phyloP scores from a whole-genome alignment of 225 moss, liverwort and hornwort species.

The Takakia lepidozioides region DNA sequence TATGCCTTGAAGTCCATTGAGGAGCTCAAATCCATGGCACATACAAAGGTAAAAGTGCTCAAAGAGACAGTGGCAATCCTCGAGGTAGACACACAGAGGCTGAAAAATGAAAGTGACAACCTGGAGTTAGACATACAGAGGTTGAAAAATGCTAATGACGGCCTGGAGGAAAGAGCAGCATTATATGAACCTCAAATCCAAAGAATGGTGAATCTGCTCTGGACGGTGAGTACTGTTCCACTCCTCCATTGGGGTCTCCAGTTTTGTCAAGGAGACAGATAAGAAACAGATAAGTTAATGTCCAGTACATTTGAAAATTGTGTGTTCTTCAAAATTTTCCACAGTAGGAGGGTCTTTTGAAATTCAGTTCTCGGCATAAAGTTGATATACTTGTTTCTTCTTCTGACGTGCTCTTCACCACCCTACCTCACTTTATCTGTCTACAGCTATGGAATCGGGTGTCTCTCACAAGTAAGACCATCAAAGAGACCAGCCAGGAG shows the following conservation, averaged over 20 bases:
- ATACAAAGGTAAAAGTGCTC: not conserved
- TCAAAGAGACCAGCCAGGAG: not conserved
- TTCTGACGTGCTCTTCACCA: no score
- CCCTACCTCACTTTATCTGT: no score
- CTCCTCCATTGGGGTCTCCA: no score
- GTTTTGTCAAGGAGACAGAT: no score
- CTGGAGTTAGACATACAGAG: not conserved
- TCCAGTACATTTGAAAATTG: no score
- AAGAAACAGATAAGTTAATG: no score
- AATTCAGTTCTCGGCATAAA: no score
- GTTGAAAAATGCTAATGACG: not conserved
- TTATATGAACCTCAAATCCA: not conserved
- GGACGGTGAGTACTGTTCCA: conserved; percentile 2
- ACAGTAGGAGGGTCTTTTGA: no score
- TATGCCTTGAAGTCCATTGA: conserved; percentile 1
- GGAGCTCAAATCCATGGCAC: not conserved
- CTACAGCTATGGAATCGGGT: not conserved
- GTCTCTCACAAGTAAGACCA: not conserved
- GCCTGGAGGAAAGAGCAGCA: not conserved
- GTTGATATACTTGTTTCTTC: no score
- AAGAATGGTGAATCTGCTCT: not conserved
- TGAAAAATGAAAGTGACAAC: not conserved
- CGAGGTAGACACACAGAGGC: not conserved
- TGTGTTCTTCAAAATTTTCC: no score
- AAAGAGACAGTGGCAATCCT: not conserved